Percentiles rank a stretch among this genome's conserved stretches.
Evolutionary conservation across 148 eudicot species (phyloP).

Genomic region (Pharnaceum exiguum): DNA sequence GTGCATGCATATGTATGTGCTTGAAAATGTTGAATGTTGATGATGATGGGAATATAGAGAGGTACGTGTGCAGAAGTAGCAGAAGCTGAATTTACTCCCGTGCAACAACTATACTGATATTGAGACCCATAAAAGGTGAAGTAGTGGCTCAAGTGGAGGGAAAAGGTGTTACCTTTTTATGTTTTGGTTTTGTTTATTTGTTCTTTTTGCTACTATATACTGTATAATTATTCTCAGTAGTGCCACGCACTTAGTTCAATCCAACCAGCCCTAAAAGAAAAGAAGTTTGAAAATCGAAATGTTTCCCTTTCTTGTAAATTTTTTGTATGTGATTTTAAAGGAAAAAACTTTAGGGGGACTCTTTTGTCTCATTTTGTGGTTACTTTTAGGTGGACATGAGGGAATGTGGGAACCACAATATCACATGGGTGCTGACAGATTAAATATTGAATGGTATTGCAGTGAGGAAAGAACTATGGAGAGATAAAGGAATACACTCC

Average conservation of each 20-base stretch:
- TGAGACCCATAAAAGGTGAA: conserved; percentile 24
- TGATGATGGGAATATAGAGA: conserved; percentile 5
- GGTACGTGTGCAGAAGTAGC: conserved; percentile 7
- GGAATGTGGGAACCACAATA: conserved; percentile 39
- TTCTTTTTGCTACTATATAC: conserved; percentile 6
- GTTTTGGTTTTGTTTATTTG: background rate
- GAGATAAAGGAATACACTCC: conserved; percentile 18
- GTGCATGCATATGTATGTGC: too few species aligned
- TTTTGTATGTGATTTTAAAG: conserved; percentile 17
- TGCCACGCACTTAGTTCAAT: conserved; percentile 19
- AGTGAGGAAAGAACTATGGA: background rate
- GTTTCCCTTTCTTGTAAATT: conserved; percentile 1
- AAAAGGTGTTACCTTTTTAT: conserved; percentile 9
- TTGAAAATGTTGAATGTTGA: background rate
- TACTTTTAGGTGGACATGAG: conserved; percentile 61
- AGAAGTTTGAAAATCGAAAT: background rate
- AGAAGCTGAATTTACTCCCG: conserved; percentile 9
- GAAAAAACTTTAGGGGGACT: conserved; percentile 36
- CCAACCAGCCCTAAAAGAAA: conserved; percentile 7
- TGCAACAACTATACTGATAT: conserved; percentile 20
- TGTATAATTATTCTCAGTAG: conserved; percentile 6
- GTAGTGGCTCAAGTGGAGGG: conserved; percentile 22
- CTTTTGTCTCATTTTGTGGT: conserved; percentile 71
- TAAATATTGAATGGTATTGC: conserved; percentile 25
- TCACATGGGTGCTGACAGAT: conserved; percentile 90